phyloP scores from a whole-genome alignment of 371 early-diverging fungal species.

The Rhizopus delemar region DNA sequence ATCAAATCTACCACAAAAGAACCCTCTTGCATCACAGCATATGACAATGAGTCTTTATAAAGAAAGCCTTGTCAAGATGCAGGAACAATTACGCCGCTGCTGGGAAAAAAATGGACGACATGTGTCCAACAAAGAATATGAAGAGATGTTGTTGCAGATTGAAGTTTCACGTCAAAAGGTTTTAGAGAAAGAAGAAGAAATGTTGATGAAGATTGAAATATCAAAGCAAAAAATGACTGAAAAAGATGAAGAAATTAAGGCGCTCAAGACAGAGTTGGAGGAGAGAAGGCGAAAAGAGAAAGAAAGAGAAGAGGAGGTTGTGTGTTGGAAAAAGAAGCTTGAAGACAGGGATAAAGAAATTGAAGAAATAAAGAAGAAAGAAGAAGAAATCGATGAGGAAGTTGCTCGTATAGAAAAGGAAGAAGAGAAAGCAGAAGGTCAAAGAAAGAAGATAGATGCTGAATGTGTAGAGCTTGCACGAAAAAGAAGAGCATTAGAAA shows the following conservation, averaged over 20 bases:
- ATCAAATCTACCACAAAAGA: constrained; percentile 89
- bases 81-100: constrained; percentile 45
- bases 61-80: constrained; percentile 72
- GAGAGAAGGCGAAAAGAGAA: neutral
- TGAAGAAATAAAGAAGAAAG: neutral
- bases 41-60: constrained; percentile 83
- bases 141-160: constrained; percentile 40
- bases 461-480: no score
- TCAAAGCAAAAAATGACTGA: neutral
- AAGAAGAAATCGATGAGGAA: neutral
- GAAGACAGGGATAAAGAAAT: neutral
- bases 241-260: neutral
- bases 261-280: neutral
- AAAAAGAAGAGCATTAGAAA: no score
- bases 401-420: neutral
- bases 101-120: constrained; percentile 79
- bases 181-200: neutral
- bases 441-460: no score
- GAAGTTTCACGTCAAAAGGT: constrained; percentile 56
- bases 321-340: neutral
- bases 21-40: constrained; percentile 80
- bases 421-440: neutral
- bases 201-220: neutral
- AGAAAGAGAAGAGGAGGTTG: neutral
- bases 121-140: constrained; percentile 64